Evolutionary conservation across 1,284 basidiomycete species (phyloP).

Genomic region (Gymnopus androsaceus): DNA sequence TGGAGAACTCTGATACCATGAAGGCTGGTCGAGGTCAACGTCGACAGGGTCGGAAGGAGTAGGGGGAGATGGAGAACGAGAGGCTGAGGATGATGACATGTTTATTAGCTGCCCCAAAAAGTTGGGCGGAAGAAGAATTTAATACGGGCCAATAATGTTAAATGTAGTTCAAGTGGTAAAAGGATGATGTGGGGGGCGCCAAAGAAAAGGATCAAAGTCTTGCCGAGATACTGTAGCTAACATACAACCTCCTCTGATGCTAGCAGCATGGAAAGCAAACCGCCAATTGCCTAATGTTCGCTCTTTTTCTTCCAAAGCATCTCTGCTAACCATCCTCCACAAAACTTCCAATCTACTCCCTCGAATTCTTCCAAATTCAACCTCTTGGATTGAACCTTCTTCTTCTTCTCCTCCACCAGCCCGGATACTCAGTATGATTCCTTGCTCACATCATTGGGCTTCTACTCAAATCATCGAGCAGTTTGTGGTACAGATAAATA

Average conservation of each 20-base stretch:
- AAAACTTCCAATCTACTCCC: slow-evolving; percentile 43
- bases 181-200: too few species aligned
- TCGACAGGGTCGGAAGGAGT: slow-evolving; percentile 65
- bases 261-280: too few species aligned
- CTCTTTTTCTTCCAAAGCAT: background rate
- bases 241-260: too few species aligned
- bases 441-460: too few species aligned
- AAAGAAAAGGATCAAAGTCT: background rate
- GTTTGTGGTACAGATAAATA: slow-evolving; percentile 58
- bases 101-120: background rate
- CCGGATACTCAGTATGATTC: slow-evolving; percentile 54
- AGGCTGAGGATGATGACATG: slow-evolving; percentile 28
- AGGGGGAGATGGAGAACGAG: slow-evolving; percentile 69
- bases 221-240: too few species aligned
- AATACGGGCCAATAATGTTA: background rate
- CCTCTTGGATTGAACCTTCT: background rate
- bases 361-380: slow-evolving; percentile 31
- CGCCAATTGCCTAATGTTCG: too few species aligned
- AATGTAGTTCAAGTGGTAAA: background rate
- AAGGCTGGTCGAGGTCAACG: slow-evolving; percentile 49
- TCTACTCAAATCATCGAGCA: too few species aligned
- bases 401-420: slow-evolving; percentile 21
- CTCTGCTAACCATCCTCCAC: slow-evolving; percentile 37
- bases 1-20: slow-evolving; percentile 55
- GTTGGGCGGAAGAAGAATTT: background rate